Conservation (phyloP, 306 rosid genomes). For the Quercus gilva region DNA sequence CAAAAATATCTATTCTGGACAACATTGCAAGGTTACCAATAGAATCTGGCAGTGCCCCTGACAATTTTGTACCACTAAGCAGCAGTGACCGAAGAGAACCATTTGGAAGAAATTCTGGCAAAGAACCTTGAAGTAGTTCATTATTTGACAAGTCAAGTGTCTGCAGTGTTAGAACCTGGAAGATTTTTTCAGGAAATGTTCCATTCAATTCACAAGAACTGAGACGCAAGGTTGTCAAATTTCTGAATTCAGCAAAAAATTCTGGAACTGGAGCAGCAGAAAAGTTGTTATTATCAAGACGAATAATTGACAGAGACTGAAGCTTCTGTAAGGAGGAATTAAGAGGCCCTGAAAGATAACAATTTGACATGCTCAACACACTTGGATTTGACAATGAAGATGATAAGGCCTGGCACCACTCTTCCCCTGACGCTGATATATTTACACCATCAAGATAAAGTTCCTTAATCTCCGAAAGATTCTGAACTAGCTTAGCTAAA, state of each 20-base stretch:
- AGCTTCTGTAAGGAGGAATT: constrained; percentile 8
- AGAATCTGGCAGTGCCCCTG: constrained; percentile 23
- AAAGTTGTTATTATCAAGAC: constrained; percentile 20
- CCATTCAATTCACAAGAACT: constrained; percentile 12
- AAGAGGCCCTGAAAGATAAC: constrained; percentile 39
- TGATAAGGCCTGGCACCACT: constrained; percentile 40
- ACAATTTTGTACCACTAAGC: constrained; percentile 21
- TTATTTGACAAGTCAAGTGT: constrained; percentile 31
- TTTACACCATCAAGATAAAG: constrained; percentile 45
- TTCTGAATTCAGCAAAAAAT: constrained; percentile 20
- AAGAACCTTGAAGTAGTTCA: constrained; percentile 13
- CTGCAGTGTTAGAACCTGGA: constrained; percentile 23
- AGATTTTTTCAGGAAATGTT: constrained; percentile 27
- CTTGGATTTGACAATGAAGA: constrained; percentile 4
- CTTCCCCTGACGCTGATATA: constrained; percentile 28
- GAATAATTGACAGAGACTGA: constrained; percentile 20
- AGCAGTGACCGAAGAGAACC: not conserved
- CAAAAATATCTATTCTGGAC: constrained; percentile 9
- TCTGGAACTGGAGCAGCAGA: constrained; percentile 21
- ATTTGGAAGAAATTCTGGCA: constrained; percentile 29
- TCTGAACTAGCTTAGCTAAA: constrained; percentile 14
- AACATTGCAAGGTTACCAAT: constrained; percentile 23
- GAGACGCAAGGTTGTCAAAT: constrained; percentile 15
- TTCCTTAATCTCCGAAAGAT: constrained; percentile 25
- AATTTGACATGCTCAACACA: constrained; percentile 12